phyloP scores from a whole-genome alignment of 2,329 filamentous ascomycete genomes.

The Pseudogymnoascus sp. region DNA sequence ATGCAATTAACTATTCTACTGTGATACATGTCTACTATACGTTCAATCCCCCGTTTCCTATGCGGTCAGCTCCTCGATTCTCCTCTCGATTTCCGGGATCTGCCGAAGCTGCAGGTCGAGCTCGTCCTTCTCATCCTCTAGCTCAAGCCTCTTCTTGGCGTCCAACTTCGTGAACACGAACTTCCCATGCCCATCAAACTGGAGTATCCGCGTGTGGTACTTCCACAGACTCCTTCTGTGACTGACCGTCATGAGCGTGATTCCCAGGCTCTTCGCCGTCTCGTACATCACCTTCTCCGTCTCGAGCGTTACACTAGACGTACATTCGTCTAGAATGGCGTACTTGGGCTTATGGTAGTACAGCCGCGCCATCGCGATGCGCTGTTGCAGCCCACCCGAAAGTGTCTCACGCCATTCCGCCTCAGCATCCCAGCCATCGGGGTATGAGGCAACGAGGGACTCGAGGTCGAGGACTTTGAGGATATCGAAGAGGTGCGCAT shows the following conservation, averaged over 20 bases:
- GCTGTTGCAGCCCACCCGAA: conserved; percentile 86
- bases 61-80: conserved; percentile 69
- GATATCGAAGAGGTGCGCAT: conserved; percentile 69
- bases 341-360: conserved; percentile 92
- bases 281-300: conserved; percentile 97
- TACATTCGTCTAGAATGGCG: conserved; percentile 96
- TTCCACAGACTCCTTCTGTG: conserved; percentile 91
- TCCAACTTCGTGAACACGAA: conserved; percentile 87
- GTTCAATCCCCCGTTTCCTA: conserved; percentile 12
- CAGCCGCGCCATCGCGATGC: conserved; percentile 89
- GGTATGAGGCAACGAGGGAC: conserved; percentile 67
- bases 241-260: conserved; percentile 94
- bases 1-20: conserved; percentile 6
- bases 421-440: conserved; percentile 80
- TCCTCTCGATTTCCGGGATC: conserved; percentile 78
- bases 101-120: conserved; percentile 76
- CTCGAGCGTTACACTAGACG: conserved; percentile 86
- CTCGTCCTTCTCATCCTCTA: conserved; percentile 97
- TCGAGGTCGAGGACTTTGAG: conserved; percentile 75
- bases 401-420: conserved; percentile 95
- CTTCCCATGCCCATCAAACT: conserved; percentile 91
- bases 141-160: conserved; percentile 70
- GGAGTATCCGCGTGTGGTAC: conserved; percentile 88
- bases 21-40: conserved; percentile 1
- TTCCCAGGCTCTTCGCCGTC: conserved; percentile 80